Evolutionary conservation across 495 filamentous ascomycete genomes (phyloP).

Genomic region (Terfezia boudieri): DNA sequence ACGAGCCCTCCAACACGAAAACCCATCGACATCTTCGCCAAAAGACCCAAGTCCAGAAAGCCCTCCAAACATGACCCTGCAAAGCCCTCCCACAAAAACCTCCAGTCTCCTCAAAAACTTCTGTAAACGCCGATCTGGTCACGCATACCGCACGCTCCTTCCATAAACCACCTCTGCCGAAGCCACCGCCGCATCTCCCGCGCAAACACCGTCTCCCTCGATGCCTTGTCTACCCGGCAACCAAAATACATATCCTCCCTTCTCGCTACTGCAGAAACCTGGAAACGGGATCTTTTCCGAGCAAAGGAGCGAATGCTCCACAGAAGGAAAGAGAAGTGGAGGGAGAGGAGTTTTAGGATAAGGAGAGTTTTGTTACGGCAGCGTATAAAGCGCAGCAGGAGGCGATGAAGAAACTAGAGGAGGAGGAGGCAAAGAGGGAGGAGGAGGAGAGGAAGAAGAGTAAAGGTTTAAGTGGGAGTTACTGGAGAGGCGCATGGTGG

Average conservation of each 20-base stretch:
- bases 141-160: conserved; percentile 20
- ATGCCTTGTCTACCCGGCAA: conserved; percentile 25
- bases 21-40: conserved; percentile 2
- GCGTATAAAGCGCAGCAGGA: conserved; percentile 88
- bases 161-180: conserved; percentile 29
- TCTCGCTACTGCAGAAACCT: conserved; percentile 55
- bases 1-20: conserved; percentile 13
- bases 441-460: conserved; percentile 28
- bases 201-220: conserved; percentile 10
- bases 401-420: conserved; percentile 53
- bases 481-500: conserved; percentile 54
- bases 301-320: conserved; percentile 72
- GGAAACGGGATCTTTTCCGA: conserved; percentile 71
- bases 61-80: background rate
- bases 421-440: conserved; percentile 53
- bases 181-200: conserved; percentile 25
- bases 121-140: conserved; percentile 13
- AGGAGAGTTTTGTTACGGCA: conserved; percentile 91
- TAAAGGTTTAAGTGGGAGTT: conserved; percentile 59
- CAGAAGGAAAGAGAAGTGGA: conserved; percentile 76
- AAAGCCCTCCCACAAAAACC: too few relatives aligned
- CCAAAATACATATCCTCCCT: conserved; percentile 73
- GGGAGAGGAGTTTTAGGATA: conserved; percentile 82
- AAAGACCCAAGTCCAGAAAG: conserved; percentile 1
- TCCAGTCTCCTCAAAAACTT: too few relatives aligned